A percentile compares a stretch with the other conserved stretches of the same genome.
These are phyloP conservation scores for Sphaerulina musiva DNA, from an alignment of 2,329 filamentous ascomycete genomes.

Conservation along the genomic window DNA sequence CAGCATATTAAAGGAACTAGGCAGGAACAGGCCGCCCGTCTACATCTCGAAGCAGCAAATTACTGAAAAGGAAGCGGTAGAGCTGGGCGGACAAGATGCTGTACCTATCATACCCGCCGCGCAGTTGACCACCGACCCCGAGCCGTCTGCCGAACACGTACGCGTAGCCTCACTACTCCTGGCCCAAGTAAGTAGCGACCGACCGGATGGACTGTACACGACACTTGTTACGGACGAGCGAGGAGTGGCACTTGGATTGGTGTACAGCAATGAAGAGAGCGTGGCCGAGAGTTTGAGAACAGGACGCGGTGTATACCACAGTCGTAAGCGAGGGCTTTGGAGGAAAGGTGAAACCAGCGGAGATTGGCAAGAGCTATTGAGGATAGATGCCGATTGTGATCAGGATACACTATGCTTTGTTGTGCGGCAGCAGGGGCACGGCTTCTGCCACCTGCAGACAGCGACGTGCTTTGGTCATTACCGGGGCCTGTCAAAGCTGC, in stretches of 20 bases:
- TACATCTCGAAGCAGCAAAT: conserved; percentile 45
- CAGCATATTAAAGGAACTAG: conserved; percentile 46
- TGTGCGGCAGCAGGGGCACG: conserved; percentile 77
- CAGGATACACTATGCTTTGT: conserved; percentile 85
- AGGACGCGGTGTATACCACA: conserved; percentile 84
- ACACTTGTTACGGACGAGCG: conserved; percentile 88
- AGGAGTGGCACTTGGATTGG: conserved; percentile 75
- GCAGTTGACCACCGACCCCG: conserved; percentile 58
- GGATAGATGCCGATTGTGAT: conserved; percentile 84
- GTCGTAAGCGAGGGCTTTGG: conserved; percentile 90
- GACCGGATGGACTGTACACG: conserved; percentile 74
- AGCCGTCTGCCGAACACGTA: conserved; percentile 54
- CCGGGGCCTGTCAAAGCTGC: conserved; percentile 71
- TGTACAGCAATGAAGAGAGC: conserved; percentile 91
- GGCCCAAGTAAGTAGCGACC: conserved; percentile 70
- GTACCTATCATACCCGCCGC: conserved; percentile 70
- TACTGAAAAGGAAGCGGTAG: conserved; percentile 36
- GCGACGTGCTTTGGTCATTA: conserved; percentile 88
- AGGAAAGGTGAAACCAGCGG: conserved; percentile 94
- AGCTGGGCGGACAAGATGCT: conserved; percentile 41
- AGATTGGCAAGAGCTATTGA: conserved; percentile 82
- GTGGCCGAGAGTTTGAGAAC: conserved; percentile 79
- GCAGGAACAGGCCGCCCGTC: conserved; percentile 44
- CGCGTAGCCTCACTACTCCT: conserved; percentile 66
- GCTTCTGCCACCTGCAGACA: conserved; percentile 90